Conservation (phyloP, 2,329 filamentous ascomycete species). For the Pyrenophora tritici-repentis region DNA sequence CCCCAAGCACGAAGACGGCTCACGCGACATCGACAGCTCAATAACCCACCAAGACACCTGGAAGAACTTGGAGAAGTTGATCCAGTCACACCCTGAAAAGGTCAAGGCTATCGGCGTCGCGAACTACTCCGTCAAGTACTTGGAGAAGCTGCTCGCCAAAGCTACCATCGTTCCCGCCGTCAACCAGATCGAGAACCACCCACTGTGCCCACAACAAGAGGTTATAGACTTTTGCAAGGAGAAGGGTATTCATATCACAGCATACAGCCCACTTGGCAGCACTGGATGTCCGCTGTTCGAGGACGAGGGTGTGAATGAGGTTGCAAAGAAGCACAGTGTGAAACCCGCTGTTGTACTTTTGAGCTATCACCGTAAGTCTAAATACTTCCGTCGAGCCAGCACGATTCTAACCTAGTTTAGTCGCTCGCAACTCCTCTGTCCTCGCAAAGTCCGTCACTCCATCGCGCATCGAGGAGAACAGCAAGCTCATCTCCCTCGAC, state of each 20-base stretch:
- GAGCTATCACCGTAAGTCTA: conserved; percentile 70
- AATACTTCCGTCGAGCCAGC: neutral
- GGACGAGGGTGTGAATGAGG: conserved; percentile 53
- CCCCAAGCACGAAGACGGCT: conserved; percentile 74
- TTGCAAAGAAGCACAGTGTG: conserved; percentile 57
- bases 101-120: conserved; percentile 57
- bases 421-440: conserved; percentile 70
- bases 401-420: conserved; percentile 34
- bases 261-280: conserved; percentile 63
- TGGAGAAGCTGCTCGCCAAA: conserved; percentile 58
- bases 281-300: conserved; percentile 56
- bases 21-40: conserved; percentile 70
- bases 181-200: conserved; percentile 78
- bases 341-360: conserved; percentile 64
- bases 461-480: conserved; percentile 71
- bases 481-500: conserved; percentile 68
- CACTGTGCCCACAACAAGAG: conserved; percentile 71
- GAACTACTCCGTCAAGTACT: conserved; percentile 55
- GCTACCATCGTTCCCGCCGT: conserved; percentile 69
- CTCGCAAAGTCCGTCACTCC: conserved; percentile 74
- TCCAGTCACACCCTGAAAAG: conserved; percentile 51
- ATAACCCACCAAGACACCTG: conserved; percentile 78
- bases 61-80: conserved; percentile 73
- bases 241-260: conserved; percentile 73
- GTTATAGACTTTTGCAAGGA: conserved; percentile 70